phyloP scores from a whole-genome alignment of 2,329 filamentous ascomycete genomes.

The Aspergillus latus region DNA sequence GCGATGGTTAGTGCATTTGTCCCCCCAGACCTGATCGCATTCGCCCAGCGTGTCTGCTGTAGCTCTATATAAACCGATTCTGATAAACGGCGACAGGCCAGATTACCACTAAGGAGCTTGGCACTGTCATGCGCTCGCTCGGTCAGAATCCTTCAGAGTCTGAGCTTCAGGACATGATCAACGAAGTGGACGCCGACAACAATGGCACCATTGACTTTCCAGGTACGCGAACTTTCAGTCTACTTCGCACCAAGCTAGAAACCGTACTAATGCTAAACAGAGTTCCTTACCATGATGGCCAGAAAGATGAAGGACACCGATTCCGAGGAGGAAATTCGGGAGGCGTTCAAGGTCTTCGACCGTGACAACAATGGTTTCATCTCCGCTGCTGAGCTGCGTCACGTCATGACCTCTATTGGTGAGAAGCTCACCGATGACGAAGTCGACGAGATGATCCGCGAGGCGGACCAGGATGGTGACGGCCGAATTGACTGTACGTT shows the following conservation, averaged over 20 bases:
- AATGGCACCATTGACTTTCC: constrained; percentile 91
- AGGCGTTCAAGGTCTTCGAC: constrained; percentile 88
- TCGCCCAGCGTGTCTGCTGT: not conserved
- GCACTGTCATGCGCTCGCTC: constrained; percentile 86
- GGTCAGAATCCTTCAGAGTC: constrained; percentile 89
- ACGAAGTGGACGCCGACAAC: constrained; percentile 89
- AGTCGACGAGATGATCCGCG: constrained; percentile 90
- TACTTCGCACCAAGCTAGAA: not conserved
- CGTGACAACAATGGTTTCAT: constrained; percentile 92
- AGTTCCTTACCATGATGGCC: constrained; percentile 92
- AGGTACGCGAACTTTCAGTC: constrained; percentile 54
- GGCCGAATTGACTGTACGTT: constrained; percentile 81
- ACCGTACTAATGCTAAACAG: constrained; percentile 46
- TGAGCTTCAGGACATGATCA: constrained; percentile 91
- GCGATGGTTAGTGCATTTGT: constrained; percentile 69
- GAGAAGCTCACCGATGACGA: constrained; percentile 90
- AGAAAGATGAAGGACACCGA: constrained; percentile 94
- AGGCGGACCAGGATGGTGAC: constrained; percentile 86
- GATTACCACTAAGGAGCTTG: constrained; percentile 88
- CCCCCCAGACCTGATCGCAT: constrained; percentile 2
- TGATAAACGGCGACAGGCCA: constrained; percentile 58
- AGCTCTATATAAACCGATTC: not conserved
- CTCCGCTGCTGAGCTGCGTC: constrained; percentile 80
- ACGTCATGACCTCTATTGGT: constrained; percentile 89
- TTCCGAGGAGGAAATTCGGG: constrained; percentile 85